Evolutionary conservation across 306 rosid genomes (phyloP), one percentile per base, ranked within the genome.

Genomic region (Crataegus laevigata): DNA sequence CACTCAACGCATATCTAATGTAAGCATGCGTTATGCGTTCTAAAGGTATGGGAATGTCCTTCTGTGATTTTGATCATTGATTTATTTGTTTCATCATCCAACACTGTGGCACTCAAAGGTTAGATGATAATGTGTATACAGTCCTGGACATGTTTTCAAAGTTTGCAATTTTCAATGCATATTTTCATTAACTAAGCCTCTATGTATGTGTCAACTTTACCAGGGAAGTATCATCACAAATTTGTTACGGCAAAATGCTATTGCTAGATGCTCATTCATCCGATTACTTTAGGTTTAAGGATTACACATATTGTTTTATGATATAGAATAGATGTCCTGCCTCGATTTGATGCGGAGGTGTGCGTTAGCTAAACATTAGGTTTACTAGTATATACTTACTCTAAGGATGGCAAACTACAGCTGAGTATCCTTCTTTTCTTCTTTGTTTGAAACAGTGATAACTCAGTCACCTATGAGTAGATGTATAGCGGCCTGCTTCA

Each of bases 1-100:
- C 65, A 64, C 11, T 62, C 54, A 24, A 54, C 0, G 30, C 61
- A 72, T 64, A 57, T 78, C 74, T 82, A 71, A 87, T 69, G 66
- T 25, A 61, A 51, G 60, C 52, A 17, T 55, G 71, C 51, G 40
- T 83, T 69, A 14, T 55, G 71, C 50, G 40, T 83, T 69, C 69
- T 80, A 75, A 82, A 94, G 99, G 92, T 90, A 24, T 92, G 99
- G 99, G 96, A 92, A 79, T 94, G 87, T 79, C 96, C 99, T 64
- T 84, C 92, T 24, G 88, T 86, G 86, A 85, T 87, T 80, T 83
- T 85, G 86, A 89, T 94, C 68, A 83, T 83, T 77, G 97, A 94
- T 75, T 72, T 89, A 65, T 92, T 90, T 85, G 90, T 92, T 80
- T 83, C 90, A 78, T 92, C 99, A 64, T 87, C 96, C 75, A 90